Evolutionary conservation across 345 rosid genomes (phyloP), one percentile per base, ranked within the genome.

Genomic region (Rhodomyrtus tomentosa): DNA sequence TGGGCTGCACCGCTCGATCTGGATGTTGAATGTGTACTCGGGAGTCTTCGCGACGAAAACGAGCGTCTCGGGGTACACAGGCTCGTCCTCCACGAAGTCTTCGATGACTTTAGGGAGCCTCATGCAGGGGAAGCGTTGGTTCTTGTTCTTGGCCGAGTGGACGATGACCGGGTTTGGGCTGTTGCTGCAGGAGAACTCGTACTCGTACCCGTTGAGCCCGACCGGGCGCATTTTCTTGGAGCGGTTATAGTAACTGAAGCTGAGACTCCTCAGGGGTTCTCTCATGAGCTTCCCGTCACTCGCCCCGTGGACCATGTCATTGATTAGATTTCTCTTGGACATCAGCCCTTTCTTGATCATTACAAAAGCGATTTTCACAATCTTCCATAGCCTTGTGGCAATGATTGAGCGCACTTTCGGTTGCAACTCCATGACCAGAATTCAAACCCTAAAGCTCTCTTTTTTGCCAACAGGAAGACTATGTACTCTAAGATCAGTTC

Each of bases 141-240:
- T 68, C 83, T 80, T 81, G 55, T 36, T 84, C 48, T 55, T 80
- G 79, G 58, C 51, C 25, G 27, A 15, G 36, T 50, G 83, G 86
- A 54, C 81, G 20, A 55, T 54, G 50, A 55, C 5, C 22, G 49
- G 79, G 12, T 55, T 49, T 5, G 83, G 86, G 80, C 80, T 84
- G 83, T 80, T 81, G 83, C 76, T 22, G 86, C 86, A 84, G 55
- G 86, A 84, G 83, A 84, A 84, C 45, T 84, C 86, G 24, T 80
- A 84, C 32, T 80, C 76, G 40, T 16, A 29, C 74, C 80, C 4
- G 29, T 38, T 50, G 59, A 62, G 48, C 56, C 79, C 16, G 27
- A 32, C 49, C 48, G 10, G 55, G 72, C 79, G 32, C 38, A 50
- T 27, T 81, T 36, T 68, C 45, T 0, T 68, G 5, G 45, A 68